Percentiles rank a stretch among this genome's conserved stretches.
These are phyloP conservation scores for Cystobasidiopsis lactophilus DNA, from an alignment of 768 basidiomycete genomes.

Conservation along the genomic window DNA sequence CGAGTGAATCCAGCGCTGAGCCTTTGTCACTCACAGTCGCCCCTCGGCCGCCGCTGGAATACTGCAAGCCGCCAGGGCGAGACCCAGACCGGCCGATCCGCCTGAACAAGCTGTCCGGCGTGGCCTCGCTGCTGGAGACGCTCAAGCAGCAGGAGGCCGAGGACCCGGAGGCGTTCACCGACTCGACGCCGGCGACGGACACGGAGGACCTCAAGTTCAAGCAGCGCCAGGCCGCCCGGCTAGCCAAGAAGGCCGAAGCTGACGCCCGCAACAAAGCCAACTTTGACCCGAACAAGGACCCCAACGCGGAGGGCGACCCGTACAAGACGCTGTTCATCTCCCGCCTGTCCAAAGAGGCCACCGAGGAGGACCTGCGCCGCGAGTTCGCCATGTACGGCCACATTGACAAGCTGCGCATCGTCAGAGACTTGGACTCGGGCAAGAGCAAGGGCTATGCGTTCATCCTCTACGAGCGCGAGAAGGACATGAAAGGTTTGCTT, in stretches of 20 bases:
- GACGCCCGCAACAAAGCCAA: slow-evolving; percentile 1
- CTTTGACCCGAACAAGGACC: slow-evolving; percentile 86
- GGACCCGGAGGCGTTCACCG: slow-evolving; percentile 14
- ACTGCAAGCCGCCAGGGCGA: slow-evolving; percentile 58
- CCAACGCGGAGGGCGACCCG: slow-evolving; percentile 79
- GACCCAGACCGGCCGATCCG: slow-evolving; percentile 37
- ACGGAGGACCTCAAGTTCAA: slow-evolving; percentile 4
- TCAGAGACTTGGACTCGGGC: slow-evolving; percentile 58
- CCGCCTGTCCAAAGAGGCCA: slow-evolving; percentile 71
- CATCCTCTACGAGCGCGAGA: slow-evolving; percentile 88
- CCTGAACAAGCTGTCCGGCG: slow-evolving; percentile 29
- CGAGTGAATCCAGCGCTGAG: neutral
- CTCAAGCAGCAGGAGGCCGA: slow-evolving; percentile 44
- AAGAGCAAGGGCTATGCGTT: slow-evolving; percentile 86
- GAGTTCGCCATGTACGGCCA: slow-evolving; percentile 91
- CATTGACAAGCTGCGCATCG: slow-evolving; percentile 82
- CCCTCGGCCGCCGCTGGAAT: slow-evolving; percentile 73
- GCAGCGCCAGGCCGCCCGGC: slow-evolving; percentile 21
- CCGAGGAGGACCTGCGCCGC: slow-evolving; percentile 72
- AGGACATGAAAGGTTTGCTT: slow-evolving; percentile 86
- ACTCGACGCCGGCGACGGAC: neutral
- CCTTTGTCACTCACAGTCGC: neutral
- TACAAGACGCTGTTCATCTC: slow-evolving; percentile 97
- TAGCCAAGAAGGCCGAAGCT: slow-evolving; percentile 8
- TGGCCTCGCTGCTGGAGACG: slow-evolving; percentile 47